A percentile compares a stretch with the other conserved stretches of the same genome.
Conservation (phyloP, 2,329 filamentous ascomycete genomes). For the Hypoxylon sp. region DNA sequence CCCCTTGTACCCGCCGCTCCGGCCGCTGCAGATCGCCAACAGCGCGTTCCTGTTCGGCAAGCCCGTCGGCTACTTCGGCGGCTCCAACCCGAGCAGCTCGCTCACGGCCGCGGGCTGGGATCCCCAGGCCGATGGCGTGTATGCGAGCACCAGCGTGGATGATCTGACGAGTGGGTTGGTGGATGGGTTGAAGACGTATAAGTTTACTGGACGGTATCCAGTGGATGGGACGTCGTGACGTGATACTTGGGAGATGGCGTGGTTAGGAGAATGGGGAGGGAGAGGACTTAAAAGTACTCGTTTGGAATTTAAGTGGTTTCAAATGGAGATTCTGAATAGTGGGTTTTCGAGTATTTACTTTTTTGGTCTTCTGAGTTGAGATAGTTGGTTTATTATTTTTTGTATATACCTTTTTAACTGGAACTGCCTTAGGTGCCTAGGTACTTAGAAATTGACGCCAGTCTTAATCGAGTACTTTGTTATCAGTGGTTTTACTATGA, state of each 20-base stretch:
- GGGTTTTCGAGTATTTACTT: constrained; percentile 3
- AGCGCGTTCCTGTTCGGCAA: constrained; percentile 79
- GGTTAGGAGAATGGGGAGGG: neutral
- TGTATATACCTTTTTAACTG: constrained; percentile 15
- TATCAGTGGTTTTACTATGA: too few species aligned
- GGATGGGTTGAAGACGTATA: constrained; percentile 74
- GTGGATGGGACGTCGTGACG: constrained; percentile 61
- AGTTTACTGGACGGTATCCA: constrained; percentile 76
- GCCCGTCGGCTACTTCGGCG: constrained; percentile 74
- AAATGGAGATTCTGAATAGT: neutral
- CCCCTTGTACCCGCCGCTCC: constrained; percentile 73
- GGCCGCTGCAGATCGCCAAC: constrained; percentile 74
- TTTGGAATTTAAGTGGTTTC: too few species aligned
- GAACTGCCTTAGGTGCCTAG: neutral
- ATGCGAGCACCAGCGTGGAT: constrained; percentile 54
- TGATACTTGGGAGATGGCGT: neutral
- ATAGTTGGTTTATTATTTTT: neutral
- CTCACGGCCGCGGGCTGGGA: constrained; percentile 63
- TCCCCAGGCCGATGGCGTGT: constrained; percentile 60
- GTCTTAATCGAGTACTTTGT: neutral
- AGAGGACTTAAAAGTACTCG: neutral
- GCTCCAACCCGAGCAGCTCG: constrained; percentile 46
- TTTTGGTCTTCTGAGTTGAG: neutral
- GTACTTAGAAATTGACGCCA: constrained; percentile 10
- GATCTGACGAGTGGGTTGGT: constrained; percentile 64